Evolutionary conservation across 202 grass and related monocot genomes (phyloP).

Genomic region (Carex arenaria): DNA sequence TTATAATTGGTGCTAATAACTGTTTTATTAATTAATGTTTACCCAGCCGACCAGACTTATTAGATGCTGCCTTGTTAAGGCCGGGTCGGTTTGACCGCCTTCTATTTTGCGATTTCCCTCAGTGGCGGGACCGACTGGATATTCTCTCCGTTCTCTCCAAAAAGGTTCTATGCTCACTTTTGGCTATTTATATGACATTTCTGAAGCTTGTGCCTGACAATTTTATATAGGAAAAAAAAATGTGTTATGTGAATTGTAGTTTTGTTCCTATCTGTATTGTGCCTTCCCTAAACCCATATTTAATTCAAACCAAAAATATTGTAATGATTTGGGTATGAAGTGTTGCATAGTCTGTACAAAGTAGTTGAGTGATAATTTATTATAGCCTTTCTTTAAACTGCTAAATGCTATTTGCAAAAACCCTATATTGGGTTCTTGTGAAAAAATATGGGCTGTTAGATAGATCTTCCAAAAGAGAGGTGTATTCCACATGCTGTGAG

Average conservation of each 20-base stretch:
- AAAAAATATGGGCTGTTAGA: background rate
- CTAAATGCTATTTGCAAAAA: background rate
- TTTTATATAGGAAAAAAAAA: background rate
- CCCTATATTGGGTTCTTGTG: background rate
- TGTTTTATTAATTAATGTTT: conserved; percentile 15
- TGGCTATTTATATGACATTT: background rate
- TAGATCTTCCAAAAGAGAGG: background rate
- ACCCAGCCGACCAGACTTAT: conserved; percentile 72
- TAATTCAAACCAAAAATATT: background rate
- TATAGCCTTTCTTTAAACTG: background rate
- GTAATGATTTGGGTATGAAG: background rate
- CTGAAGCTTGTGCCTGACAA: background rate
- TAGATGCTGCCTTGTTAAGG: conserved; percentile 88
- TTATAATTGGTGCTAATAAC: background rate
- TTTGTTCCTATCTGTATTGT: background rate
- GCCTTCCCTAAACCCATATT: background rate
- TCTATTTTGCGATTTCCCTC: conserved; percentile 89
- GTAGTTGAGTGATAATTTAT: background rate
- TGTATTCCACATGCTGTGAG: background rate
- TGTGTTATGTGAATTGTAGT: background rate
- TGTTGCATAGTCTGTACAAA: background rate
- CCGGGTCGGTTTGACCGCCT: conserved; percentile 94
- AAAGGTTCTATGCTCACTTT: conserved; percentile 36
- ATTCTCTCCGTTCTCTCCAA: conserved; percentile 80
- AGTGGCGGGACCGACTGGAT: conserved; percentile 65